Base-by-base conservation (phyloP, 73 alveolate species). In the Symbiodinium natans region DNA sequence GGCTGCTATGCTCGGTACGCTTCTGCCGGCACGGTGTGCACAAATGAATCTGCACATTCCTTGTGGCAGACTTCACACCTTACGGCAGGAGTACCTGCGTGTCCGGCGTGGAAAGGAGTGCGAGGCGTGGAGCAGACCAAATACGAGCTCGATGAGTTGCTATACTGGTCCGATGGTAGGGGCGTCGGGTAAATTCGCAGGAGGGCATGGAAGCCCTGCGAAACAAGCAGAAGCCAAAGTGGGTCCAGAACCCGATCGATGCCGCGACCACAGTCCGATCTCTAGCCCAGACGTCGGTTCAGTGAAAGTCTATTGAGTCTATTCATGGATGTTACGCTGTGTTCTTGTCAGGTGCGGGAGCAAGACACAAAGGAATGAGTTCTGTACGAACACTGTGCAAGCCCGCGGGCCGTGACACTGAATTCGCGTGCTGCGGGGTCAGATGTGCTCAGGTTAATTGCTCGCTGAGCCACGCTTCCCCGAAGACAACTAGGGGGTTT, bases 81-180 rank as follows among this genome's bases (percentile, higher is more conserved):
- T n/a, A 11, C 25, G 82, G 42, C 77, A 41, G 41, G 97, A 90
- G 54, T 90, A 90, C 25, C 41, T 90, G 39, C 87, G 88, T 9
- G 80, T 90, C 36, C 97, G 97, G 34, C 43, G 97, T 2, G 97
- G 97, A 40, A 90, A 90, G 41, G 97, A 90, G 89, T 90, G 97
- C 54, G 97, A 90, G 84, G 80, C 80, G 3, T 31, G 59, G 21
- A 46, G 80, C 11, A 63, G 80, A n/a, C 3, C 15, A 52, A 52
- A 29, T 23, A 1, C 23, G 71, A 52, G 71, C 15, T 52, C 68
- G 68, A 52, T 52, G 68, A 52, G 68, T 4, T 13, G 68, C 29
- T 29, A 52, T 17, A 21, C 68, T 21, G 71, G 71, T 52, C 15
- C n/a, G 29, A 52, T 13, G 21, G n/a, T n/a, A n/a, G n/a, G n/a